These are phyloP conservation scores for Syzygium malaccense DNA, from an alignment of 441 rosid species.

Conservation along the genomic window DNA sequence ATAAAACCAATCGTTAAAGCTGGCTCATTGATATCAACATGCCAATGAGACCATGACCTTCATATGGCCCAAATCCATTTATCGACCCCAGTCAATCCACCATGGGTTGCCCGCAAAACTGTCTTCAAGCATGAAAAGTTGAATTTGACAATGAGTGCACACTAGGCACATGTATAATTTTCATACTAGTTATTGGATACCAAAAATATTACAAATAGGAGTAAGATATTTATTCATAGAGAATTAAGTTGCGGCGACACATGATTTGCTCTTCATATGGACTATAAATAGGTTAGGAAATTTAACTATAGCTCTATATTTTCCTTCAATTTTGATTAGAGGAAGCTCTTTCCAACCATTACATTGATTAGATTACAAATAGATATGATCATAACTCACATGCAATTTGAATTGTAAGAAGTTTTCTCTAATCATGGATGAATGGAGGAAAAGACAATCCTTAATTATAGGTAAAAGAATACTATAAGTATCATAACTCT, in stretches of 20 bases:
- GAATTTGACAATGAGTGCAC: background rate
- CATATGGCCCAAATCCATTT: background rate
- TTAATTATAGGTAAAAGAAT: too few species aligned
- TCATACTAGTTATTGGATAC: background rate
- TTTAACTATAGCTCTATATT: too few species aligned
- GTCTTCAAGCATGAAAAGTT: background rate
- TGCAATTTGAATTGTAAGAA: background rate
- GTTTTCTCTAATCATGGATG: background rate
- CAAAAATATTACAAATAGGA: background rate
- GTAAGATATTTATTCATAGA: background rate
- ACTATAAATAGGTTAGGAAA: background rate
- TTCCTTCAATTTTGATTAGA: background rate
- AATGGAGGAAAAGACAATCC: background rate
- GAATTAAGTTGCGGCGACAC: background rate
- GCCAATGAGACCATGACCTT: conserved; percentile 1
- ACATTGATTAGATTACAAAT: background rate
- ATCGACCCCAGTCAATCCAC: background rate
- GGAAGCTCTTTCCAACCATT: too few species aligned
- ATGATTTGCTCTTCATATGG: background rate
- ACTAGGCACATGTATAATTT: background rate
- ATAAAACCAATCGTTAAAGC: too few species aligned
- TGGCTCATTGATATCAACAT: conserved; percentile 47
- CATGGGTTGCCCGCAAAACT: background rate
- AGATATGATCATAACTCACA: too few species aligned
- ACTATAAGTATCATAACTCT: too few species aligned